Base-by-base conservation (phyloP, 805 yeast species). In the Blastobotrys peoriensis region DNA sequence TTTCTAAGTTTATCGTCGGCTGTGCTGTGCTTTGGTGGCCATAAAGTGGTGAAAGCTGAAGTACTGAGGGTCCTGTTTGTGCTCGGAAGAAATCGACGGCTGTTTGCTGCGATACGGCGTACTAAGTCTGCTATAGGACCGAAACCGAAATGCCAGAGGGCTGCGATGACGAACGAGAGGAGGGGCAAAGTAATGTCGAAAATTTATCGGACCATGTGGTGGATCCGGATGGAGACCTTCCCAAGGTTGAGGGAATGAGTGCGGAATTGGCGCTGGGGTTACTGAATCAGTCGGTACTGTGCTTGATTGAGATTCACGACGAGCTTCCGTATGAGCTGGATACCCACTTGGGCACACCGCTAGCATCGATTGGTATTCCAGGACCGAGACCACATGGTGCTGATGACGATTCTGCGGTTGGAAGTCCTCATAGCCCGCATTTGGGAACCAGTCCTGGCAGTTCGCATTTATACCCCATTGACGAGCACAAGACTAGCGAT, bases 181-280 rank as follows among this genome's bases (percentile, higher is more conserved):
- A n/a, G n/a, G n/a, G n/a, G n/a, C n/a, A n/a, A n/a, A n/a, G n/a
- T n/a, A n/a, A n/a, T n/a, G n/a, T n/a, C n/a, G n/a, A n/a, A n/a
- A n/a, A 25, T 25, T 13, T 25, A 25, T 8, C 8, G 30, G 30
- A 13, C 13, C 8, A 13, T 13, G 30, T 25, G 10, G 13, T 25
- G 8, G 30, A 25, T 25, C 30, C 30, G 10, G 30, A 25, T 13
- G 44, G 19, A 6, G 17, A 18, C 13, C 17, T 46, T 10, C 50
- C 50, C 5, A 43, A 34, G 17, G 30, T 49, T 23, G 30, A 3
- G n/a, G 16, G 27, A 4, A 33, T 52, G 34, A 38, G 53, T 5
- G 50, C 54, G n/a, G 43, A 43, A 9, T 46, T 50, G 38, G 62
- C 64, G 3, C 49, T 58, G 36, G 49, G 22, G 5, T 48, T 50